Conservation (phyloP, 2,329 filamentous ascomycete genomes). For the Fusarium graminum region DNA sequence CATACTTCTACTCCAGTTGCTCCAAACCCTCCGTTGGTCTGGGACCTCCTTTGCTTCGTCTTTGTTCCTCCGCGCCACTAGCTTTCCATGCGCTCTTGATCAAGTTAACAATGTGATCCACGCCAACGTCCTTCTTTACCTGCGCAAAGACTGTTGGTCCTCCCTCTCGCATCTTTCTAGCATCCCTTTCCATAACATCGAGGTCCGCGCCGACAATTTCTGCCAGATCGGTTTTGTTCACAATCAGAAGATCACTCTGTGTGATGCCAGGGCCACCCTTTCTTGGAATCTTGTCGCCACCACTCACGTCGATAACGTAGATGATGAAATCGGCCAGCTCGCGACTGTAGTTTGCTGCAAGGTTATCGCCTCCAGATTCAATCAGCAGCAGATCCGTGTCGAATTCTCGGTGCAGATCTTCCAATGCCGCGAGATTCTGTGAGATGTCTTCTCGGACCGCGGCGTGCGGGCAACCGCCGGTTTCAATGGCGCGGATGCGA, state of each 20-base stretch:
- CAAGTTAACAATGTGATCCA: constrained; percentile 88
- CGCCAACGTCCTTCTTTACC: constrained; percentile 90
- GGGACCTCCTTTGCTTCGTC: constrained; percentile 67
- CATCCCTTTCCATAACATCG: constrained; percentile 93
- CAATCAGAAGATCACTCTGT: constrained; percentile 90
- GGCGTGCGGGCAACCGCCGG: constrained; percentile 95
- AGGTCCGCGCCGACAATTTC: constrained; percentile 91
- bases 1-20: constrained; percentile 50
- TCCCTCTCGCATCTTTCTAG: constrained; percentile 93
- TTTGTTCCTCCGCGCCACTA: constrained; percentile 79
- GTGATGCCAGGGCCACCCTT: constrained; percentile 98
- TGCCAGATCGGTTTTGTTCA: constrained; percentile 97
- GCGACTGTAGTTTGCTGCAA: constrained; percentile 95
- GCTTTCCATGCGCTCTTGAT: constrained; percentile 93
- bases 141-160: constrained; percentile 96
- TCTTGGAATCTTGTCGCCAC: constrained; percentile 94
- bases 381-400: constrained; percentile 87
- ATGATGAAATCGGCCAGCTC: constrained; percentile 98
- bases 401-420: constrained; percentile 87
- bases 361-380: constrained; percentile 94
- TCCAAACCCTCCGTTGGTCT: constrained; percentile 69
- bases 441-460: constrained; percentile 97
- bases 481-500: constrained; percentile 96
- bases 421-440: constrained; percentile 91
- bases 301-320: constrained; percentile 97